Base-by-base conservation (phyloP, 2,329 filamentous ascomycete species). In the Fusarium sp. region DNA sequence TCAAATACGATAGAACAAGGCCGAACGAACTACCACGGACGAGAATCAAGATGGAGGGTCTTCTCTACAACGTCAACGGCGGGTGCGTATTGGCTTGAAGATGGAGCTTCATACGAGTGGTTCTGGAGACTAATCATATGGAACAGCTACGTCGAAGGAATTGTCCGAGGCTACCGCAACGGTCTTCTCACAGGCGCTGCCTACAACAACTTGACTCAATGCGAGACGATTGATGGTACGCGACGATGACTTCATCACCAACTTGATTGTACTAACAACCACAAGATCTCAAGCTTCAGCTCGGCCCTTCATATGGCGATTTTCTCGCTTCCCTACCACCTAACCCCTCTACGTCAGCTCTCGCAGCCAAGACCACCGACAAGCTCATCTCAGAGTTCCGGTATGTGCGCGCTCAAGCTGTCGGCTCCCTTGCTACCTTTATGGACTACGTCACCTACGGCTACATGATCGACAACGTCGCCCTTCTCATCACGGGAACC, bases 381-480 rank as follows among this genome's bases (percentile, higher is more conserved):
- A 99, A 99, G 87, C 92, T 99, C 75, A 96, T 99, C 74, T 93
- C 95, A 75, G 96, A 99, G 83, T 99, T 99, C 83, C 92, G 95
- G 81, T 99, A 99, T 83, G 89, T 99, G 51, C 94, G 97, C 77
- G 95, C 95, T 72, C 98, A 99, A 81, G 94, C 96, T 34, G 94
- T 94, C 5, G 96, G 96, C 22, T 94, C 95, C 2, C 90, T 98
- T 42, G 92, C 95, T 72, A 95, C 94, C 81, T 99, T 99, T 84
- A 95, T 99, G 90, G 95, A 98, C 83, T 99, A 98, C 84, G 87
- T 99, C 70, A 99, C 96, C 3, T 99, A 99, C 83, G 96, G 95
- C 72, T 99, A 99, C 88, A 99, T 99, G 96, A 99, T 99, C 84
- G 96, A 99, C 85, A 99, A 99, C 79, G 95, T 99, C 60, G 96